These are phyloP conservation scores for Hypomontagnella monticulosa DNA, from an alignment of 495 filamentous ascomycete species.

Conservation along the genomic window DNA sequence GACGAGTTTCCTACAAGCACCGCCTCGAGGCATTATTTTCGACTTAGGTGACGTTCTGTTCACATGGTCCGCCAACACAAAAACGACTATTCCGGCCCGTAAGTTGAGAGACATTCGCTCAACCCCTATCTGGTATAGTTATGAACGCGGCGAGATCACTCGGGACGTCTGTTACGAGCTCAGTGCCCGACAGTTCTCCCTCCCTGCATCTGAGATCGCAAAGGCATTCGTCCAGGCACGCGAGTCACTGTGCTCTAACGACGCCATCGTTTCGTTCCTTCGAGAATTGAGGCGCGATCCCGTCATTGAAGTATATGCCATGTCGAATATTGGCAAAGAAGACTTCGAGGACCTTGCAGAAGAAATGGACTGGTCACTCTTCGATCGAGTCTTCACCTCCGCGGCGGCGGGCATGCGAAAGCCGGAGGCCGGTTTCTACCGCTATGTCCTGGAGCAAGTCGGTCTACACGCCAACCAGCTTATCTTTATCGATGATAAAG, in stretches of 20 bases:
- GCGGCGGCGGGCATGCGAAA: slow-evolving; percentile 44
- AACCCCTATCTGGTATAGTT: slow-evolving; percentile 24
- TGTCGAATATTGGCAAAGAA: slow-evolving; percentile 44
- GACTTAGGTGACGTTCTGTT: slow-evolving; percentile 31
- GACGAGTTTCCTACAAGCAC: slow-evolving; percentile 4
- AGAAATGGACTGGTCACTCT: slow-evolving; percentile 41
- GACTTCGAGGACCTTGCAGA: slow-evolving; percentile 38
- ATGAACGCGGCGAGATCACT: slow-evolving; percentile 32
- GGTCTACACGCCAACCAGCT: slow-evolving; percentile 21
- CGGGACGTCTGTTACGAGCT: slow-evolving; percentile 25
- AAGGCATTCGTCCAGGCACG: slow-evolving; percentile 20
- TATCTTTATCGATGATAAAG: slow-evolving; percentile 44
- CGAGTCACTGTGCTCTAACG: slow-evolving; percentile 9
- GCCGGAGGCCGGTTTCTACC: slow-evolving; percentile 42
- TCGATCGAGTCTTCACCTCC: slow-evolving; percentile 48
- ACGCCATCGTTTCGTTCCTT: slow-evolving; percentile 19
- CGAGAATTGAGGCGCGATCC: slow-evolving; percentile 11
- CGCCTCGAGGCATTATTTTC: slow-evolving; percentile 19
- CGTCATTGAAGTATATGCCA: slow-evolving; percentile 13
- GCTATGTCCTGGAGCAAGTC: slow-evolving; percentile 38
- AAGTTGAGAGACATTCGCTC: slow-evolving; percentile 15
- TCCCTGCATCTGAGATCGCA: slow-evolving; percentile 9
- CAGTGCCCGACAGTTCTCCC: slow-evolving; percentile 11
- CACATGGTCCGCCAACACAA: slow-evolving; percentile 20
- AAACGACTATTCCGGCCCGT: slow-evolving; percentile 9